Evolutionary conservation across 1,139 yeast species (phyloP), one percentile per base, ranked within the genome.

Genomic region (Kluyveromyces sp.): DNA sequence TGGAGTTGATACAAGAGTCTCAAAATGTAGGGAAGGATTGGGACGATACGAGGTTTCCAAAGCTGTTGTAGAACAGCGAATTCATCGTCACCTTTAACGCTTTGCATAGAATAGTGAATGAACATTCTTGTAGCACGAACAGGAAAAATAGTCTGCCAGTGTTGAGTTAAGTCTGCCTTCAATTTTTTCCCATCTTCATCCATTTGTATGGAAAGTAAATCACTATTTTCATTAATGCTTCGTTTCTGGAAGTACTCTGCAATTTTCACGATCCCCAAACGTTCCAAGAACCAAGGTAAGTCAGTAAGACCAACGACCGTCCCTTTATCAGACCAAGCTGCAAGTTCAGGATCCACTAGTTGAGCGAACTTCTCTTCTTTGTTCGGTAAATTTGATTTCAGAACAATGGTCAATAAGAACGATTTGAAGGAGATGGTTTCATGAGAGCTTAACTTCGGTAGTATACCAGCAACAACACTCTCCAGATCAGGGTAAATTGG

Each of bases 241-340:
- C 97, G 73, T 13, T 78, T 75, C 51, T 82, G 81, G 65, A 94
- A 89, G 59, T 94, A 94, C 45, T 84, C 83, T 0, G 96, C 95
- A 57, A 94, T 92, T 60, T 80, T 80, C 3, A 88, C 97, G 43
- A 94, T 86, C 3, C 98, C 98, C 45, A 94, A 75, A 55, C 97
- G 75, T 64, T 89, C 97, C 96, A 92, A 89, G 56, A 94, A 94
- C 96, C 97, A 89, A 51, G 87, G 95, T 42, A 94, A 70, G 57
- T 92, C 95, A 62, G 81, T 71, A 33, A 92, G 68, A 0, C 96
- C 97, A 56, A 86, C 86, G 53, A 87, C 88, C 0, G 97, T 89
- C 15, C 79, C 82, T 13, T 92, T 92, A 41, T 89, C 87, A 1
- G 92, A 81, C 99, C 99, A 94, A 0, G 96, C 94, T 30, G 76